A percentile compares a stretch with the other conserved stretches of the same genome.
Conservation (phyloP, 495 filamentous ascomycete species). For the Aspergillus nanangensis region DNA sequence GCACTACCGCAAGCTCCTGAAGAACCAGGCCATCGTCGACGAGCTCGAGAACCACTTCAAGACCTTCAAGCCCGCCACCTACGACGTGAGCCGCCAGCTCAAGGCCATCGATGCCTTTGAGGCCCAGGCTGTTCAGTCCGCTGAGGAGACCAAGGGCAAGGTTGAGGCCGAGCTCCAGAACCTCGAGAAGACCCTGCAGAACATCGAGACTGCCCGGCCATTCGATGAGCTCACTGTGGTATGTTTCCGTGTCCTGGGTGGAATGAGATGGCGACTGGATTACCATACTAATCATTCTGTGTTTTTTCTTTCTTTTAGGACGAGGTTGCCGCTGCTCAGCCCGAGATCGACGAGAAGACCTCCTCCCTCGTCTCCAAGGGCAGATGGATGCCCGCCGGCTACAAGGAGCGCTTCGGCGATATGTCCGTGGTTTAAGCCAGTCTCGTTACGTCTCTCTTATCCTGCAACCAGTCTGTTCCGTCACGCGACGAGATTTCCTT, state of each 20-base stretch:
- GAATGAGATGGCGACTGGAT: too few species aligned
- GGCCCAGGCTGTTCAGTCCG: constrained; percentile 93
- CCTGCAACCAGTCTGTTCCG: constrained; percentile 28
- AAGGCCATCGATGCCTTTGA: constrained; percentile 98
- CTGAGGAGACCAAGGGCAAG: constrained; percentile 88
- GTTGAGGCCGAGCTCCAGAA: constrained; percentile 91
- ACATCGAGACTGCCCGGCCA: constrained; percentile 93
- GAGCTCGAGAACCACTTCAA: constrained; percentile 94
- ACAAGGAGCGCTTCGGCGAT: constrained; percentile 99
- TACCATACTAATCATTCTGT: constrained; percentile 8
- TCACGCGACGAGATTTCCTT: constrained; percentile 29
- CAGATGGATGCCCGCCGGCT: constrained; percentile 94
- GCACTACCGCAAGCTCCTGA: constrained; percentile 84
- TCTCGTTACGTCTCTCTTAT: constrained; percentile 25
- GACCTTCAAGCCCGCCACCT: constrained; percentile 82
- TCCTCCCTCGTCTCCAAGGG: constrained; percentile 89
- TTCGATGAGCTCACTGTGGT: constrained; percentile 98
- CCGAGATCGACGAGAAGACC: constrained; percentile 94
- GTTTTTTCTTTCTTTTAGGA: constrained; percentile 54
- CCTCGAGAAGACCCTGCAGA: constrained; percentile 87
- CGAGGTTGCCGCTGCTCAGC: constrained; percentile 86
- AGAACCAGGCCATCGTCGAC: constrained; percentile 90
- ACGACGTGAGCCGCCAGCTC: constrained; percentile 86
- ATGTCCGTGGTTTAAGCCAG: constrained; percentile 76
- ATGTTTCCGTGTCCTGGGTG: constrained; percentile 42